Evolutionary conservation across 257 asterid genomes (phyloP).

Genomic region (Voacanga thouarsii): DNA sequence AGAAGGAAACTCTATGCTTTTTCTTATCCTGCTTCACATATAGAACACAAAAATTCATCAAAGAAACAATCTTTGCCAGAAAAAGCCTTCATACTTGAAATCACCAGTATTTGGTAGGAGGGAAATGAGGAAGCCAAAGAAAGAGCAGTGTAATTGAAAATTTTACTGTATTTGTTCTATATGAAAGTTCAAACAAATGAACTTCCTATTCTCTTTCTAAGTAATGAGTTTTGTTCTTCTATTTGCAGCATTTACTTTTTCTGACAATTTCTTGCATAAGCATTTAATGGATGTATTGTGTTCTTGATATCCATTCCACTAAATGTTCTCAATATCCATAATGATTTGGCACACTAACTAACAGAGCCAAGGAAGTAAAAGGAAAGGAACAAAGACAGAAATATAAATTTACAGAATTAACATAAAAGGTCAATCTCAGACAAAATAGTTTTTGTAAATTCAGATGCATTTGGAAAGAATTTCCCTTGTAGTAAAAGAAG

Average conservation of each 20-base stretch:
- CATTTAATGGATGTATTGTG: background rate
- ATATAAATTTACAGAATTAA: background rate
- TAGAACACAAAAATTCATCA: background rate
- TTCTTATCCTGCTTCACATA: background rate
- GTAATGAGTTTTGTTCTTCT: background rate
- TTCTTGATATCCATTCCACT: no score
- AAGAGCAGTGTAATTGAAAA: background rate
- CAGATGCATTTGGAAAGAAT: background rate
- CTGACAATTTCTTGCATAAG: background rate
- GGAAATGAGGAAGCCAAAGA: background rate
- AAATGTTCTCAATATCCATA: background rate
- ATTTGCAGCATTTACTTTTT: background rate
- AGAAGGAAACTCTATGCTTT: background rate
- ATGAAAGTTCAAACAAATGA: background rate
- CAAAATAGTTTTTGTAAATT: background rate
- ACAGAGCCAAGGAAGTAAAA: background rate
- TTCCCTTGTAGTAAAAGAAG: background rate
- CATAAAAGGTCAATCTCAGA: background rate
- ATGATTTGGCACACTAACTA: background rate
- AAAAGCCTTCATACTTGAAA: background rate
- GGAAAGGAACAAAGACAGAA: background rate
- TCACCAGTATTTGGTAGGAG: background rate
- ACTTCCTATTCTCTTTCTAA: background rate
- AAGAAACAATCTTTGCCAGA: background rate
- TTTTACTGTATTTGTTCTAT: background rate